Evolutionary conservation across 257 asterid genomes (phyloP).

Genomic region (Parsonsia alboflavescens): DNA sequence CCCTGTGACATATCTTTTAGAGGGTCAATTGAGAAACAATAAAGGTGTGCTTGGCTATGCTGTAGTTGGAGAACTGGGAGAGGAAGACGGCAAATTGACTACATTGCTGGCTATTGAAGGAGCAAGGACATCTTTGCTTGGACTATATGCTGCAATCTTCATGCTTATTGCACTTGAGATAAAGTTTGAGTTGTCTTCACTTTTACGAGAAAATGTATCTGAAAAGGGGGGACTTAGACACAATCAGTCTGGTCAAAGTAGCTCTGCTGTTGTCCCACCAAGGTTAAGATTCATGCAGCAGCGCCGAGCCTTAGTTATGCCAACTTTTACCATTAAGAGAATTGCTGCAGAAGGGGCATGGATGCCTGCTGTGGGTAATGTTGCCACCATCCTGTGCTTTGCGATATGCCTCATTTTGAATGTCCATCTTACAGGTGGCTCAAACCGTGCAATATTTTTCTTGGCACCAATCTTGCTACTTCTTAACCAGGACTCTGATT

Average conservation of each 20-base stretch:
- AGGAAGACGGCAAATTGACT: slow-evolving; percentile 77
- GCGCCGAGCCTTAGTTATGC: slow-evolving; percentile 69
- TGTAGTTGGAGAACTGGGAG: slow-evolving; percentile 44
- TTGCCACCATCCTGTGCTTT: slow-evolving; percentile 88
- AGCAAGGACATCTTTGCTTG: slow-evolving; percentile 93
- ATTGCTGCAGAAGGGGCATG: slow-evolving; percentile 96
- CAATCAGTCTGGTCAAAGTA: slow-evolving; percentile 65
- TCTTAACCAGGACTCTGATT: slow-evolving; percentile 92
- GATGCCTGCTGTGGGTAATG: slow-evolving; percentile 99
- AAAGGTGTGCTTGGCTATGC: slow-evolving; percentile 47
- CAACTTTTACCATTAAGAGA: slow-evolving; percentile 66
- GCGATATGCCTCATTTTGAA: slow-evolving; percentile 88
- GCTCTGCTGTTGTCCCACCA: slow-evolving; percentile 64
- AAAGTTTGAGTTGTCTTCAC: slow-evolving; percentile 89
- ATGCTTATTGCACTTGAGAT: slow-evolving; percentile 98
- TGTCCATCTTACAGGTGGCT: slow-evolving; percentile 77
- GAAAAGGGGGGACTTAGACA: slow-evolving; percentile 72
- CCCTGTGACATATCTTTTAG: slow-evolving; percentile 91
- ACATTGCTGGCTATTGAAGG: slow-evolving; percentile 87
- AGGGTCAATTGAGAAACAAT: slow-evolving; percentile 85
- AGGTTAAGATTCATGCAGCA: slow-evolving; percentile 93
- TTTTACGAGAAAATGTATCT: slow-evolving; percentile 60
- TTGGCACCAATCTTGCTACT: slow-evolving; percentile 85
- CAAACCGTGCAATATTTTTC: slow-evolving; percentile 90
- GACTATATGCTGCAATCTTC: slow-evolving; percentile 85